Base-by-base conservation (phyloP, 108 stramenopile species). In the Craspedostauros australis region DNA sequence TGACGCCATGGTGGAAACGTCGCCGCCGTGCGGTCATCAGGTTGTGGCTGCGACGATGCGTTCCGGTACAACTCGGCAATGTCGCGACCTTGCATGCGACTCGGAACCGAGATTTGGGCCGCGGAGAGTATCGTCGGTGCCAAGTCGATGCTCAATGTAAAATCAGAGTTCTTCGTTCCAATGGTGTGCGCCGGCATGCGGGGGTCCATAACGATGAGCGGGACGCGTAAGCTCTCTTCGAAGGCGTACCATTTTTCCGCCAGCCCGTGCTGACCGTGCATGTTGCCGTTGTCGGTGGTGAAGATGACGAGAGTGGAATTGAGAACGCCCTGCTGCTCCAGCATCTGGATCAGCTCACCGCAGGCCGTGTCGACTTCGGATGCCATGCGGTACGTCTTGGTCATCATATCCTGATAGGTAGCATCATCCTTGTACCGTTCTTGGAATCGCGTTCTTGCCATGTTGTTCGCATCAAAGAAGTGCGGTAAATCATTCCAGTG, bases 231-330 rank as follows among this genome's bases (percentile, higher is more conserved):
- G 1, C 68, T 68, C 37, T 91, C 89, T 46, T 90, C 74, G 44
- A 78, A 77, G n/a, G 84, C 79, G 54, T 68, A 90, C 81, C 81
- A 79, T 41, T 79, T 79, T 50, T 69, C 77, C 0, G 66, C 74
- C 21, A 70, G 40, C 21, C 64, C 64, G 27, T 76, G 68, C 49
- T 70, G 73, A 7, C 60, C 54, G 44, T 91, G 84, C 52, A 84
- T 72, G 31, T 80, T 80, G 15, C 89, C 89, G 68, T 91, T 91
- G 54, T 91, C 89, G 0, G 85, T 86, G n/a, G 84, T 84, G 46
- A 91, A 91, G 31, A 91, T 84, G 23, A 91, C 52, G 19, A 91
- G 7, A 0, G 89, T 91, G 29, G 84, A 70, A 22, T 86, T 47
- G 34, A 72, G 66, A 1, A 61, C 71, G 46, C 51, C 56, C 51